Evolutionary conservation across 2,329 filamentous ascomycete genomes (phyloP).

Genomic region (Karstenula rhodostoma): DNA sequence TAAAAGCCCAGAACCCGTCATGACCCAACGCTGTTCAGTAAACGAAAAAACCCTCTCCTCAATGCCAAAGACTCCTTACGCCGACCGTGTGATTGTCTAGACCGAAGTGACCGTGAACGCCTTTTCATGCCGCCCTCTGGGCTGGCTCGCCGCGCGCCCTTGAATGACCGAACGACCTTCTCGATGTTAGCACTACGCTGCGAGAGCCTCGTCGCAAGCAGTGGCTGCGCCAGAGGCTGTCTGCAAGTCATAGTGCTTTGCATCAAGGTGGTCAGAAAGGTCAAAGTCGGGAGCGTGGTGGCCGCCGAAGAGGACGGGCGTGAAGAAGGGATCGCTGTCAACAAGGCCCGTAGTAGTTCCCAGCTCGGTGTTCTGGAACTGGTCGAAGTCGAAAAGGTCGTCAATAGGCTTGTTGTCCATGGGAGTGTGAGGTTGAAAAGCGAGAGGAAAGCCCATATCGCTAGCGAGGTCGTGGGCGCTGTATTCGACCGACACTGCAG

Average conservation of each 20-base stretch:
- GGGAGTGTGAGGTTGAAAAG: conserved; percentile 48
- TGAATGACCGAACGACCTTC: conserved; percentile 33
- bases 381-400: conserved; percentile 51
- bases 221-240: conserved; percentile 57
- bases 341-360: conserved; percentile 41
- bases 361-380: conserved; percentile 40
- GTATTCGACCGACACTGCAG: conserved; percentile 97
- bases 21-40: conserved; percentile 36
- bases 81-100: conserved; percentile 31
- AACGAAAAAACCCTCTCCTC: conserved; percentile 23
- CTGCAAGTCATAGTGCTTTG: conserved; percentile 54
- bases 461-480: conserved; percentile 32
- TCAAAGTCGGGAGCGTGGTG: conserved; percentile 28
- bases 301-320: conserved; percentile 40
- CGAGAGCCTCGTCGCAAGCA: conserved; percentile 59
- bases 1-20: conserved; percentile 21
- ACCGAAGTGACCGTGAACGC: conserved; percentile 39
- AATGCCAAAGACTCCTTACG: conserved; percentile 34
- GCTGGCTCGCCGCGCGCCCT: conserved; percentile 32
- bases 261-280: conserved; percentile 50
- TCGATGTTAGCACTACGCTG: conserved; percentile 50
- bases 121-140: conserved; percentile 33
- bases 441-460: conserved; percentile 47
- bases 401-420: conserved; percentile 50
- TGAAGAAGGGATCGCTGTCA: conserved; percentile 47